phyloP scores from a whole-genome alignment of 2,329 filamentous ascomycete species.

The Aspergillus intermedius region DNA sequence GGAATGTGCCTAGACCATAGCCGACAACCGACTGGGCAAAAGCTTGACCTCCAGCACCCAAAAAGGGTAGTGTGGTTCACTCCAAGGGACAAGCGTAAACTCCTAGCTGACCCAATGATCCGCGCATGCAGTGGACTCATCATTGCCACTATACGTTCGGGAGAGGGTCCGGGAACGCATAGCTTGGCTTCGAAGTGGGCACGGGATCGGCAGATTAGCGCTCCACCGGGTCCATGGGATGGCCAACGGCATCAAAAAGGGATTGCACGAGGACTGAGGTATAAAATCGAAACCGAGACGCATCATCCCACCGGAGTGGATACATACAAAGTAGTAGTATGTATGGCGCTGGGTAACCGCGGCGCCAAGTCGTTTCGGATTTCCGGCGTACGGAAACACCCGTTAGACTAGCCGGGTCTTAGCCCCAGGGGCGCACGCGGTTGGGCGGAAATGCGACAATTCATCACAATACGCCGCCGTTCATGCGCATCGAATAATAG shows the following conservation, averaged over 20 bases:
- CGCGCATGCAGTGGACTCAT: slow-evolving; percentile 1
- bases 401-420: not conserved
- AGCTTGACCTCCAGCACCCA: not conserved
- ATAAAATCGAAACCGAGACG: not conserved
- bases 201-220: slow-evolving; percentile 10
- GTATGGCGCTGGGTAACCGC: not conserved
- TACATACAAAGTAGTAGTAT: not conserved
- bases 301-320: not conserved
- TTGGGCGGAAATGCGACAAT: too few species aligned
- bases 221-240: slow-evolving; percentile 1
- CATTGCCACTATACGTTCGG: slow-evolving; percentile 11
- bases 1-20: slow-evolving; percentile 1
- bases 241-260: slow-evolving; percentile 4
- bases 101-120: slow-evolving; percentile 6
- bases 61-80: not conserved
- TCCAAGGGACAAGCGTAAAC: not conserved
- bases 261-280: slow-evolving; percentile 1
- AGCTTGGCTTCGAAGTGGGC: slow-evolving; percentile 10
- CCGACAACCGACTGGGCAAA: not conserved
- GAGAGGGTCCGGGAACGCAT: slow-evolving; percentile 9
- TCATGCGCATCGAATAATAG: not conserved
- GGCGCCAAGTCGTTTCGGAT: slow-evolving; percentile 1
- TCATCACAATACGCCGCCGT: not conserved
- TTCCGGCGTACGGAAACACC: slow-evolving; percentile 3
- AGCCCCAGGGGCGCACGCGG: not conserved